Percentiles rank a stretch among this genome's conserved stretches.
These are phyloP conservation scores for Beauveria sp. DNA, from an alignment of 2,329 filamentous ascomycete genomes.

Conservation along the genomic window DNA sequence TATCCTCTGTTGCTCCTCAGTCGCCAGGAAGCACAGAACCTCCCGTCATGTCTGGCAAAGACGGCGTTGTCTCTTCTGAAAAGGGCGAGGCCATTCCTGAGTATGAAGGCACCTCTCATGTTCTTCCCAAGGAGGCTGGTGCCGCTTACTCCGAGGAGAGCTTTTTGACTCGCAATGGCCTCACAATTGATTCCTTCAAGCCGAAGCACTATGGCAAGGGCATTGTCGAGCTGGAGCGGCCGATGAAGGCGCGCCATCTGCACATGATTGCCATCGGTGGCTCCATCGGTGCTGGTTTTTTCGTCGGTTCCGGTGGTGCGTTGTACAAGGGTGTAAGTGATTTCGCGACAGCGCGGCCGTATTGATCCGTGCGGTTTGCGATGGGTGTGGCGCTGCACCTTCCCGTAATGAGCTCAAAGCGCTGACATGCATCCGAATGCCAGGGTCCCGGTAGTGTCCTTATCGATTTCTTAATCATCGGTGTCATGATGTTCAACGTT, in stretches of 20 bases:
- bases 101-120: constrained; percentile 7
- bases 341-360: not conserved
- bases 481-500: constrained; percentile 55
- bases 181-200: constrained; percentile 29
- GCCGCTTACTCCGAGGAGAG: constrained; percentile 19
- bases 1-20: not conserved
- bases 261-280: constrained; percentile 58
- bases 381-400: not conserved
- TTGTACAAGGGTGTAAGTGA: constrained; percentile 41
- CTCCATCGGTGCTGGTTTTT: constrained; percentile 56
- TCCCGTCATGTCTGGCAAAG: constrained; percentile 11
- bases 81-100: constrained; percentile 13
- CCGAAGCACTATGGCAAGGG: constrained; percentile 23
- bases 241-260: constrained; percentile 50
- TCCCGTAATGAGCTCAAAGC: not conserved
- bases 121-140: constrained; percentile 13
- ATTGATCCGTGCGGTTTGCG: not conserved
- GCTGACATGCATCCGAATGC: constrained; percentile 2
- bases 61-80: constrained; percentile 13
- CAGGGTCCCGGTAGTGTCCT: constrained; percentile 35
- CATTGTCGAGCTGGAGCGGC: constrained; percentile 32
- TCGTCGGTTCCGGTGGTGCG: constrained; percentile 51
- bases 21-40: not conserved
- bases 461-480: constrained; percentile 47
- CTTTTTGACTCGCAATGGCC: constrained; percentile 28